phyloP scores from a whole-genome alignment of 208 protist species.

The Naegleria fowleri region DNA sequence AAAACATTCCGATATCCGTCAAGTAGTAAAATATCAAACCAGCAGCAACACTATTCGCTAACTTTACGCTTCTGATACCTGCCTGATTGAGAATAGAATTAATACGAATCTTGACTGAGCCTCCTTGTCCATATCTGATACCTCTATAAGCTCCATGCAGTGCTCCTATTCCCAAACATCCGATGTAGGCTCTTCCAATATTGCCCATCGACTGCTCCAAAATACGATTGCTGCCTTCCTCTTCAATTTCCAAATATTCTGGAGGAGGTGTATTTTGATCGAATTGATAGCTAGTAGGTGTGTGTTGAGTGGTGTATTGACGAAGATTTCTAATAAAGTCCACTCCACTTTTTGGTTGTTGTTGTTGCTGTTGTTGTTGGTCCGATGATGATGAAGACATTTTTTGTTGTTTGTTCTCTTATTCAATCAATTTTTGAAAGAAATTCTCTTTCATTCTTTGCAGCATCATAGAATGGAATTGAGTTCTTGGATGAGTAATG shows the following conservation, averaged over 20 bases:
- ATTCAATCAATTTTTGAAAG: not conserved
- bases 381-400: not conserved
- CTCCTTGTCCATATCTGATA: not conserved
- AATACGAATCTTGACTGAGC: not conserved
- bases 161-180: not conserved
- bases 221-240: not conserved
- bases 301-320: not conserved
- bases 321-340: not conserved
- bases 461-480: too few species aligned
- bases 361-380: not conserved
- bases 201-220: not conserved
- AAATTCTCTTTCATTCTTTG: too few species aligned
- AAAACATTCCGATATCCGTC: not conserved
- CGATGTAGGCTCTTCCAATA: not conserved
- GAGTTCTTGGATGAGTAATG: too few species aligned
- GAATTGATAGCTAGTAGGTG: not conserved
- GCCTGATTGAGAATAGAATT: not conserved
- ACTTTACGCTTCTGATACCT: not conserved
- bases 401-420: not conserved
- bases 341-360: not conserved
- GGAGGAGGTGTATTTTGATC: not conserved
- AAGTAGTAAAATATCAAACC: not conserved
- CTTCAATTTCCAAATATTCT: constrained; percentile 10
- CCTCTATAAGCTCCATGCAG: not conserved
- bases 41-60: not conserved